Base-by-base conservation (phyloP, 2,329 filamentous ascomycete species). In the Albophoma yamanashiensis region DNA sequence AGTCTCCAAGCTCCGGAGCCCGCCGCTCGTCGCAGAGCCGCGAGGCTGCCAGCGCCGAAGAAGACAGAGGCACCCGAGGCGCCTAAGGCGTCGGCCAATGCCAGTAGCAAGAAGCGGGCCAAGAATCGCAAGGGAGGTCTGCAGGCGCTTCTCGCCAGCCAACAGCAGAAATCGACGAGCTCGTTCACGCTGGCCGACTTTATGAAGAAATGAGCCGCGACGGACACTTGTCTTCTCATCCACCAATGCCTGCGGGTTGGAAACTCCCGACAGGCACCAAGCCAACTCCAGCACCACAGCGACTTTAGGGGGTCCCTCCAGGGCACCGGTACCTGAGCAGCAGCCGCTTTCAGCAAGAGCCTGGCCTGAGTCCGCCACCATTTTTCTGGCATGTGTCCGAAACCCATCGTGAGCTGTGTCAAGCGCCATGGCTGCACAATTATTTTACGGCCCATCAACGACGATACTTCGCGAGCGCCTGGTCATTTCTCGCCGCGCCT, bases 81-180 rank as follows among this genome's bases (percentile, higher is more conserved):
- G 45, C 15, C 43, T 67, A 66, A 71, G 62, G 66, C 61, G 20
- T 75, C 78, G 2, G 74, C 79, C 40, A 85, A 82, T 67, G 79
- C 82, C 9, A 83, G 74, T 72, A 87, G 82, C 73, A 87, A 84
- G 73, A 87, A 87, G 73, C 78, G 85, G 57, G 82, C 85, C 39
- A 88, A 85, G 73, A 82, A 76, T 62, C 78, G 85, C 62, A 89
- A 88, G 71, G 82, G 83, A 40, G 85, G 84, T 1, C 74, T 89
- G n/a, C 83, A 87, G 68, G 84, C 85, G 57, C 70, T 89, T 47
- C 74, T 89, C n/a, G 78, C 74, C 5, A 69, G 79, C 56, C 82
- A 83, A 64, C 76, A 76, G 67, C 76, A 77, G 58, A 77, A 75
- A 66, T 66, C 74, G 5, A 66, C 75, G 15, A 74, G 68, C 47